Evolutionary conservation across 257 asterid species (phyloP).

Genomic region (Solanum gandarillasii): DNA sequence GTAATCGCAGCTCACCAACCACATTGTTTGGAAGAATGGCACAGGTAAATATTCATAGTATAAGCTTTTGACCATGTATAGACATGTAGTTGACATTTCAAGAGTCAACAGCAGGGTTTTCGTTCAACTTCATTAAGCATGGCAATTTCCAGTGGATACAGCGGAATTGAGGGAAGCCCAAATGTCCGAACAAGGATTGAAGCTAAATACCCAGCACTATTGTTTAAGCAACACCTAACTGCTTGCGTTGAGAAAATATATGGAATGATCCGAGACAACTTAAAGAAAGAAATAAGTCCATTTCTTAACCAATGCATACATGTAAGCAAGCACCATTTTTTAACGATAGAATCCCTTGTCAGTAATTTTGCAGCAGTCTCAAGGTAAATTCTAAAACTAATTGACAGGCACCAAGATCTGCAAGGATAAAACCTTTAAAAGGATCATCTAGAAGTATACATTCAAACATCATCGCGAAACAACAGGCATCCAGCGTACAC

Average conservation of each 20-base stretch:
- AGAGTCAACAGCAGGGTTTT: constrained; percentile 39
- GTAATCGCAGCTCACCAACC: constrained; percentile 70
- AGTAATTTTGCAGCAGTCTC: not conserved
- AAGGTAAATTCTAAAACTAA: constrained; percentile 11
- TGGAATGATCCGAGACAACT: constrained; percentile 78
- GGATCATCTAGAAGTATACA: constrained; percentile 63
- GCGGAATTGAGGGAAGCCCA: constrained; percentile 85
- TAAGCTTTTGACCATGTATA: constrained; percentile 4
- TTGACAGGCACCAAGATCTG: constrained; percentile 80
- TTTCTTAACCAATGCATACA: constrained; percentile 79
- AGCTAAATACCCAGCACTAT: constrained; percentile 84
- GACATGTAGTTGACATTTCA: constrained; percentile 8
- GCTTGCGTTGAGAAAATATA: constrained; percentile 90
- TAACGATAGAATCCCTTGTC: not conserved
- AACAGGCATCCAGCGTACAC: constrained; percentile 67
- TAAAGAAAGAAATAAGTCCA: constrained; percentile 81
- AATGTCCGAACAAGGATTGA: constrained; percentile 56
- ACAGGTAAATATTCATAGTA: constrained; percentile 39
- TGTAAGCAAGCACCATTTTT: constrained; percentile 33
- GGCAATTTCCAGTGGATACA: constrained; percentile 78
- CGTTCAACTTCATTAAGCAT: constrained; percentile 55
- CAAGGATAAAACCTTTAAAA: constrained; percentile 63
- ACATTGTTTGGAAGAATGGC: constrained; percentile 79
- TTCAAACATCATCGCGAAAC: constrained; percentile 48
- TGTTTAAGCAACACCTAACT: constrained; percentile 85